Evolutionary conservation across 768 basidiomycete genomes (phyloP).

Genomic region (Hemileccinum rubropunctum): DNA sequence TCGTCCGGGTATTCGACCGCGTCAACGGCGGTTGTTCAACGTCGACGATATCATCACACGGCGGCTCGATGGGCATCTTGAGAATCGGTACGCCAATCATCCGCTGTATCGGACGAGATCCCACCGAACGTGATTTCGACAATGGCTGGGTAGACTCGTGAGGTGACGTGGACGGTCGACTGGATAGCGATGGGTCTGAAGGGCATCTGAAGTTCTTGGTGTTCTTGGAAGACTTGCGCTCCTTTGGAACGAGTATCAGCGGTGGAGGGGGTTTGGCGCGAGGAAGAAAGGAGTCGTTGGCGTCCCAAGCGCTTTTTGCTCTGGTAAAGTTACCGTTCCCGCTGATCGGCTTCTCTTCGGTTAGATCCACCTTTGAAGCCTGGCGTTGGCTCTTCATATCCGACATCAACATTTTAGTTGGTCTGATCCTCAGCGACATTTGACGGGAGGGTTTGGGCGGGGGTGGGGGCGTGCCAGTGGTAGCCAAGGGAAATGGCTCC

Average conservation of each 20-base stretch:
- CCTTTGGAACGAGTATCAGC: slow-evolving; percentile 8
- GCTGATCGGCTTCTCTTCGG: not conserved
- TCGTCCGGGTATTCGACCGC: not conserved
- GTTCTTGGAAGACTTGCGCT: slow-evolving; percentile 6
- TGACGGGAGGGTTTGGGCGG: no score
- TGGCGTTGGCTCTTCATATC: no score
- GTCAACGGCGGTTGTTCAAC: not conserved
- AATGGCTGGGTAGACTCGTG: not conserved
- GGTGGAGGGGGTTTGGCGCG: slow-evolving; percentile 20
- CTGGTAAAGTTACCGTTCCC: not conserved
- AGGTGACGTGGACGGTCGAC: not conserved
- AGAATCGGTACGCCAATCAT: not conserved
- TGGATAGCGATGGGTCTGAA: not conserved
- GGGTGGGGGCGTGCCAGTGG: no score
- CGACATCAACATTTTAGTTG: no score
- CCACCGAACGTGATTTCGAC: not conserved
- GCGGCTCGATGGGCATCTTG: not conserved
- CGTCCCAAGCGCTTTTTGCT: slow-evolving; percentile 4
- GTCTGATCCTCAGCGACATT: no score
- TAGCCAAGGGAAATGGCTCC: no score
- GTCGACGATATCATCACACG: not conserved
- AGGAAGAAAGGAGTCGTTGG: slow-evolving; percentile 20
- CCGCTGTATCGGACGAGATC: not conserved
- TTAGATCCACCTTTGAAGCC: no score
- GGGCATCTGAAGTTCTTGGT: not conserved